phyloP scores from a whole-genome alignment of 1,139 yeast species.

The Blastobotrys elegans region DNA sequence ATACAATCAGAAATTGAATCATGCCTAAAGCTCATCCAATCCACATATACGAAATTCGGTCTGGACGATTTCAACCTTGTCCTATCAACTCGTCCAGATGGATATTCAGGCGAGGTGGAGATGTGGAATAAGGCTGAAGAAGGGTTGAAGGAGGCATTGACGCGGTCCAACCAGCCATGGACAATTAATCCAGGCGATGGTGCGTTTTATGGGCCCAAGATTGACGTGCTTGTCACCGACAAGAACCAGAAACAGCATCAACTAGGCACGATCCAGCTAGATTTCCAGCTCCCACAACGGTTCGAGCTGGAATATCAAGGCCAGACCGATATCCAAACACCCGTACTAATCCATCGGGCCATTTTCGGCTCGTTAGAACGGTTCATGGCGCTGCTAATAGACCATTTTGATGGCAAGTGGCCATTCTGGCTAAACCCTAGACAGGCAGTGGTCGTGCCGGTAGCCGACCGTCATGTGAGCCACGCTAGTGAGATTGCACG shows the following conservation, averaged over 20 bases:
- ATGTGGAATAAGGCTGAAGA: constrained; percentile 86
- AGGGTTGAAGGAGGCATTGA: constrained; percentile 60
- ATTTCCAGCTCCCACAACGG: constrained; percentile 87
- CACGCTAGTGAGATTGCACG: constrained; percentile 50
- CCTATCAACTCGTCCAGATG: constrained; percentile 85
- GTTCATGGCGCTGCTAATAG: constrained; percentile 83
- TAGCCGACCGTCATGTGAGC: constrained; percentile 52
- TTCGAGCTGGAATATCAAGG: constrained; percentile 60
- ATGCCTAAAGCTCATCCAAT: constrained; percentile 69
- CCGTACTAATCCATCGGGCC: constrained; percentile 93
- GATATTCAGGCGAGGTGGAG: constrained; percentile 72
- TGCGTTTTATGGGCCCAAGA: constrained; percentile 93
- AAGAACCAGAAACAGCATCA: constrained; percentile 82
- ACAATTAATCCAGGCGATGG: constrained; percentile 86
- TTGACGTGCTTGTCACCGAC: constrained; percentile 82
- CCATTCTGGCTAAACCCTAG: constrained; percentile 98
- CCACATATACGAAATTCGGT: constrained; percentile 76
- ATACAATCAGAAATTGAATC: constrained; percentile 71
- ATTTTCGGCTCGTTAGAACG: constrained; percentile 93
- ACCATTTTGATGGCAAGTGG: constrained; percentile 93
- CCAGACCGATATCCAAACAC: constrained; percentile 32
- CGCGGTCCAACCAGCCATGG: constrained; percentile 60
- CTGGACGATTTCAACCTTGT: constrained; percentile 63
- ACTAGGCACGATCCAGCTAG: constrained; percentile 93
- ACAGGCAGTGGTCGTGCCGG: constrained; percentile 83